These are phyloP conservation scores for Herpetospermum pedunculosum DNA, from an alignment of 306 rosid genomes.

Conservation along the genomic window DNA sequence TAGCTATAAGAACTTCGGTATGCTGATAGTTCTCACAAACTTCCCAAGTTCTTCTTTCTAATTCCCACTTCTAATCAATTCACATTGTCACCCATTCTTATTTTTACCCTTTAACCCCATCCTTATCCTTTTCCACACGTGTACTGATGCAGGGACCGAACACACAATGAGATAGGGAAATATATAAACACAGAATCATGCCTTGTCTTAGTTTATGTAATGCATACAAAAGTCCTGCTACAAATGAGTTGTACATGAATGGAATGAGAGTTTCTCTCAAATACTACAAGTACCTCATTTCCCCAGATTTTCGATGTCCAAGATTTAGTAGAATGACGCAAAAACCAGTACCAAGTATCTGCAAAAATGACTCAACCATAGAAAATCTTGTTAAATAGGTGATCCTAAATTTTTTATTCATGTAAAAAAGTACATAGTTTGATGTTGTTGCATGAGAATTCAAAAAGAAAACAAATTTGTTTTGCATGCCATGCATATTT, in stretches of 20 bases:
- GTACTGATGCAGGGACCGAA: neutral
- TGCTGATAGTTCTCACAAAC: neutral
- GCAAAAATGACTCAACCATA: constrained; percentile 7
- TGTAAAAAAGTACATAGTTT: neutral
- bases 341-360: constrained; percentile 81
- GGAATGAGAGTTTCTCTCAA: neutral
- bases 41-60: neutral
- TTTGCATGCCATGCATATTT: neutral
- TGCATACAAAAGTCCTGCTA: neutral
- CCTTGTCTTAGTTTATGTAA: neutral
- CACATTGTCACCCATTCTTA: neutral
- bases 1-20: neutral
- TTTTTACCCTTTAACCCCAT: neutral
- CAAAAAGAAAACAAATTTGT: neutral
- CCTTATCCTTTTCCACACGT: neutral
- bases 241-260: neutral
- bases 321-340: constrained; percentile 73
- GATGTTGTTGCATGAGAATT: neutral
- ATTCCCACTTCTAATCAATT: neutral
- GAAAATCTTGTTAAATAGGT: neutral
- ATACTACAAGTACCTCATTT: constrained; percentile 41
- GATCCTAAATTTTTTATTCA: neutral
- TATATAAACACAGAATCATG: neutral
- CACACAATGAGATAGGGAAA: neutral
- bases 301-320: constrained; percentile 81